Percentiles rank a stretch among this genome's conserved stretches.
phyloP scores from a whole-genome alignment of 805 yeast species.

The Wickerhamiella musiphila region DNA sequence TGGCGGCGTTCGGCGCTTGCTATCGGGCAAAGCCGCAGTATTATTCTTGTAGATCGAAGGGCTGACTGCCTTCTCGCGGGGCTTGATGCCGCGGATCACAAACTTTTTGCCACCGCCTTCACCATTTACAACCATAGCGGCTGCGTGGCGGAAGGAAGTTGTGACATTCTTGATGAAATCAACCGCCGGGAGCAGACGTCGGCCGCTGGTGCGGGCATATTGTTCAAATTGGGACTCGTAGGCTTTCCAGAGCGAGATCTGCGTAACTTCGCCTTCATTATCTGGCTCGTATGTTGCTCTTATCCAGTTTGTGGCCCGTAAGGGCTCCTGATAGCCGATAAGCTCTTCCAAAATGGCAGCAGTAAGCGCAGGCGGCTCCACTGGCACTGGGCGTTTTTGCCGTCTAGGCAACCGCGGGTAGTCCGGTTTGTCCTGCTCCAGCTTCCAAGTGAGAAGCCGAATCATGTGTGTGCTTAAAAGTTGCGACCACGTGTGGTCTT shows the following conservation, averaged over 20 bases:
- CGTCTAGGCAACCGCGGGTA: slow-evolving; percentile 23
- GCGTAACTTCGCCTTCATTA: slow-evolving; percentile 73
- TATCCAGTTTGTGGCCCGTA: slow-evolving; percentile 87
- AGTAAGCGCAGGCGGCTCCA: slow-evolving; percentile 43
- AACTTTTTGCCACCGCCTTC: slow-evolving; percentile 57
- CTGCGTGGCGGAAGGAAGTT: slow-evolving; percentile 69
- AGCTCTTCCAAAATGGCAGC: slow-evolving; percentile 40
- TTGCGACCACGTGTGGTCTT: slow-evolving; percentile 14
- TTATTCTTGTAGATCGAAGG: slow-evolving; percentile 8
- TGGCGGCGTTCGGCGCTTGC: slow-evolving; percentile 14
- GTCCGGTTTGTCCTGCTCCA: slow-evolving; percentile 23
- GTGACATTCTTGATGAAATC: slow-evolving; percentile 92
- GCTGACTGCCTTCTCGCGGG: slow-evolving; percentile 34
- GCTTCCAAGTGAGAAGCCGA: slow-evolving; percentile 34
- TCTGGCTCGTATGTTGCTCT: slow-evolving; percentile 75
- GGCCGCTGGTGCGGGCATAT: slow-evolving; percentile 29
- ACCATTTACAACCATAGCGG: slow-evolving; percentile 76
- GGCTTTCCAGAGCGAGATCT: slow-evolving; percentile 87
- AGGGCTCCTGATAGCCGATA: slow-evolving; percentile 59
- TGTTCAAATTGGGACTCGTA: slow-evolving; percentile 75
- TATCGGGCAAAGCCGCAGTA: slow-evolving; percentile 4
- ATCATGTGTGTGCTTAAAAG: slow-evolving; percentile 46
- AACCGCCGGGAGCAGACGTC: slow-evolving; percentile 73
- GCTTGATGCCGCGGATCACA: slow-evolving; percentile 86
- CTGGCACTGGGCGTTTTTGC: slow-evolving; percentile 46